Percentiles rank a stretch among this genome's conserved stretches.
Evolutionary conservation across 2,329 filamentous ascomycete genomes (phyloP).

Genomic region (Apiospora pterosperma): DNA sequence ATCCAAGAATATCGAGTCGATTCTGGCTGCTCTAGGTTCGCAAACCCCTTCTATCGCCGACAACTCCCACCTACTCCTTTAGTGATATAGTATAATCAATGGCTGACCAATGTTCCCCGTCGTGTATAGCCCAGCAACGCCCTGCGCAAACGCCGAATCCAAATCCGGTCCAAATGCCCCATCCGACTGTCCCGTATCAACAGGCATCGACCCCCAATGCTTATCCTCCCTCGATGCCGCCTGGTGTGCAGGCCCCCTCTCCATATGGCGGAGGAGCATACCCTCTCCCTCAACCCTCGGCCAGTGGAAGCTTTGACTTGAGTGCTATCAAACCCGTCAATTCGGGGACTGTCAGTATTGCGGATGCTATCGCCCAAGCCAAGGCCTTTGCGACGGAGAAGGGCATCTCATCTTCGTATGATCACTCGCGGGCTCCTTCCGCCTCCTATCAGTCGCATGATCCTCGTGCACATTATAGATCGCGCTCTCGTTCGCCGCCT

Average conservation of each 20-base stretch:
- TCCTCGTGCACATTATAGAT: constrained; percentile 55
- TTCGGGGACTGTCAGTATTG: constrained; percentile 78
- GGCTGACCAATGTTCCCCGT: constrained; percentile 4
- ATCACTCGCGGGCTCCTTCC: constrained; percentile 42
- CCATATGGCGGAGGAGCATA: constrained; percentile 37
- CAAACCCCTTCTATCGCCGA: constrained; percentile 10
- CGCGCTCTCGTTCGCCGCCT: constrained; percentile 71
- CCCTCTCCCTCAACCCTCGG: constrained; percentile 63
- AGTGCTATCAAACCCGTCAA: constrained; percentile 76
- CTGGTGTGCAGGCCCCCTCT: constrained; percentile 30
- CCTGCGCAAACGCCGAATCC: constrained; percentile 36
- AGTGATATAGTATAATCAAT: constrained; percentile 5
- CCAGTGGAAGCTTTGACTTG: constrained; percentile 74
- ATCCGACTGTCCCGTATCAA: constrained; percentile 30
- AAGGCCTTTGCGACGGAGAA: constrained; percentile 79
- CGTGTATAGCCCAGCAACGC: constrained; percentile 36
- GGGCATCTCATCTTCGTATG: constrained; percentile 62
- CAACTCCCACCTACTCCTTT: neutral
- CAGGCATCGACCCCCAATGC: constrained; percentile 34
- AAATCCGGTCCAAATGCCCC: constrained; percentile 35
- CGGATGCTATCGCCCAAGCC: constrained; percentile 81
- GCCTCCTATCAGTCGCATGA: constrained; percentile 39
- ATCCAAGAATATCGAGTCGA: constrained; percentile 41
- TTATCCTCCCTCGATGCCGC: constrained; percentile 34
- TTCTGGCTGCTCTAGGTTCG: constrained; percentile 47